Base-by-base conservation (phyloP, 2,329 filamentous ascomycete genomes). In the Scorias spongiosa region DNA sequence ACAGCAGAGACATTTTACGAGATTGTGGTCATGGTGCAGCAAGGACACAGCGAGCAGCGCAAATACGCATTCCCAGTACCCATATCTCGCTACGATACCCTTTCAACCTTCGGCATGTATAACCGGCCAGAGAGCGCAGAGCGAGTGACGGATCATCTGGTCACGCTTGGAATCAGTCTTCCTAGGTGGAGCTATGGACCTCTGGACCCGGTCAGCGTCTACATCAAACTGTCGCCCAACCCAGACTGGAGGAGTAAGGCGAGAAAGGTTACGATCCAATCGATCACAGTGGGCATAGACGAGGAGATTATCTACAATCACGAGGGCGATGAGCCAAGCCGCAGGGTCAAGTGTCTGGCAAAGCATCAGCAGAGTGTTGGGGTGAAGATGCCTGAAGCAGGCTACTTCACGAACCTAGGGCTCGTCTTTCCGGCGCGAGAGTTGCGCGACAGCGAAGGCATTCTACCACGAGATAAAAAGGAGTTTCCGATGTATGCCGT, bases 31-130 rank as follows among this genome's bases (percentile, higher is more conserved):
- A 93, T 83, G 42, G 82, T 98, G 17, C 89, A 96, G 59, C 89
- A 96, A 64, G 86, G 88, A 2, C 80, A 82, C 54, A 78, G 78
- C 54, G 78, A 84, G 48, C 86, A 95, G 65, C 86, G 84, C 64
- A 93, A 93, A 65, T 91, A 93, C 64, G 71, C 79, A 4, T 95
- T 95, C 54, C 85, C 91, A 1, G 83, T 96, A 34, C 89, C 89
- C 1, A 77, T 98, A 54, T 79, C 85, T 52, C 76, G 91, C 59
- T 98, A 96, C 67, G 91, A 98, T 63, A 98, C 89, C 1, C 71
- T 98, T 41, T 95, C 88, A 37, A 96, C 91, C 1, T 98, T 98
- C 66, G 91, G 91, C 64, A 96, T 96, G 91, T 98, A 96, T 70
- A 96, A 96, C 66, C 81, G 87, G 44, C 89, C 88, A 12, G 89